Conservation (phyloP, 306 rosid genomes). For the Fragaria iinumae region DNA sequence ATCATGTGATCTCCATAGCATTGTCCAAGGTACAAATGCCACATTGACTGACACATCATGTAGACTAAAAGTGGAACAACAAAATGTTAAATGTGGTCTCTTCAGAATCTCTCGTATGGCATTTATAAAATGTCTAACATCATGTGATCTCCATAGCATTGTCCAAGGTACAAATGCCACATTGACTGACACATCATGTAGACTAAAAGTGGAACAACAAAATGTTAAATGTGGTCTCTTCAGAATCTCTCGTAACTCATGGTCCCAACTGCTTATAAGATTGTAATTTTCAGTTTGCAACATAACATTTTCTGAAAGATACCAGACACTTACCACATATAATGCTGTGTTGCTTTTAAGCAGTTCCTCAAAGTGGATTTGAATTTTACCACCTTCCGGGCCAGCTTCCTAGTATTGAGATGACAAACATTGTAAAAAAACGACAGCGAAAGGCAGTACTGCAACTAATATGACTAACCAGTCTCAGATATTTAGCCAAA, state of each 20-base stretch:
- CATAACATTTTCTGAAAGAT: neutral
- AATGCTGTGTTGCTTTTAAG: conserved; percentile 89
- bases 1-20: neutral
- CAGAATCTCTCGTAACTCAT: neutral
- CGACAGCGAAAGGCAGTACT: conserved; percentile 1
- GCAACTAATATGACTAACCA: conserved; percentile 4
- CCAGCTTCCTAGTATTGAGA: conserved; percentile 76
- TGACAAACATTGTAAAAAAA: conserved; percentile 25
- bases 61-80: neutral
- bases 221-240: neutral
- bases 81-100: neutral
- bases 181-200: neutral
- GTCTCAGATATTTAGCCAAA: neutral
- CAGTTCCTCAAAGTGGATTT: conserved; percentile 87
- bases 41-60: neutral
- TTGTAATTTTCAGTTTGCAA: neutral
- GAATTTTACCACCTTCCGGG: conserved; percentile 86
- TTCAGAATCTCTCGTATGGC: neutral
- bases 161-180: neutral
- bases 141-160: neutral
- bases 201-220: neutral
- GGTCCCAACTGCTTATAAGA: neutral
- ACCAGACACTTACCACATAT: conserved; percentile 69
- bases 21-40: neutral
- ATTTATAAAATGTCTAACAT: neutral